Base-by-base conservation (phyloP, 192 early-diverging fungal genomes). In the Mortierella antarctica region DNA sequence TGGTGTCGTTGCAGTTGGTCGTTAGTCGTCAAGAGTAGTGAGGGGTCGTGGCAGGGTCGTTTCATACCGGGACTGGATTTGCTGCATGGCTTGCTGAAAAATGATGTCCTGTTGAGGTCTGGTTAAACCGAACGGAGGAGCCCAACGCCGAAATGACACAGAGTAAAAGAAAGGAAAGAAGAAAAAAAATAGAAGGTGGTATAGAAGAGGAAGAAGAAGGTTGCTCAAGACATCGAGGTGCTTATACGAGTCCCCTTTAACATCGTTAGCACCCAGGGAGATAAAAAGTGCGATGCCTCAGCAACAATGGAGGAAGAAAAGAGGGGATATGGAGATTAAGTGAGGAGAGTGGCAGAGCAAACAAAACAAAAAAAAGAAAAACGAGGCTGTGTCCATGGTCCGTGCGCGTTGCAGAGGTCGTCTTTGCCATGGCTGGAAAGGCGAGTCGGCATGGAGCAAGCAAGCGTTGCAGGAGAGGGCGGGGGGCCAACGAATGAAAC, bases 1-100 rank as follows among this genome's bases (percentile, higher is more conserved):
- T 49, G 9, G 46, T 31, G 61, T 62, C 61, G 44, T 62, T 62
- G 46, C 44, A 62, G 31, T 50, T 50, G 46, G 58, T 60, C 58
- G 61, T 62, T 50, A 62, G 23, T 62, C 61, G 23, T 62, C 50
- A 62, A 18, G n/a, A 62, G 47, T 23, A 12, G n/a, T 31, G 31
- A 50, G 47, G 23, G 47, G 61, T 62, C 61, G 14, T 62, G 50
- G 50, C 18, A 62, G 47, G 12, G 61, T 47, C 61, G 44, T 45
- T 61, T 61, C 59, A 18, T 61, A 12, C 41, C 41, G 11, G 57
- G 40, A 58, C 57, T 58, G 7, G 23, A 57, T 57, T 57, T 10
- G 23, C 20, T 21, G 10, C 41, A 42, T n/a, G 15, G 41, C 13
- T 15, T 60, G 42, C 41, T 42, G 11, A 45, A 15, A 60, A 44